These are phyloP conservation scores for Clitopilus passeckerianus DNA, from an alignment of 768 basidiomycete genomes.

Conservation along the genomic window DNA sequence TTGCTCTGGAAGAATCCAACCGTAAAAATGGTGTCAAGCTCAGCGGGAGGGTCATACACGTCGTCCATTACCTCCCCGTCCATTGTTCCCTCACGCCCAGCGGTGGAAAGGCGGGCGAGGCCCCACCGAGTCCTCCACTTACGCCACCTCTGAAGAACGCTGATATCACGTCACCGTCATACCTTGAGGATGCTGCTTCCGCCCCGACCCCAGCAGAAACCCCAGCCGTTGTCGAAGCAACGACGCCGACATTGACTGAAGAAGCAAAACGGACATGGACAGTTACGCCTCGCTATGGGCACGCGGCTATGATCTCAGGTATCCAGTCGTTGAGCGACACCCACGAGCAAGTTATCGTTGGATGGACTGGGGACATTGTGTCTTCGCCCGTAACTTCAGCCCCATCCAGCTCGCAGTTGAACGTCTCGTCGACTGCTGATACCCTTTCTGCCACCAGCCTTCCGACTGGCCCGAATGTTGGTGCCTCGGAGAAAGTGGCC, in stretches of 20 bases:
- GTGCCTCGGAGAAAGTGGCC: conserved; percentile 33
- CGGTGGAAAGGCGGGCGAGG: conserved; percentile 16
- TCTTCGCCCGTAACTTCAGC: conserved; percentile 30
- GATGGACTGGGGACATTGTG: conserved; percentile 89
- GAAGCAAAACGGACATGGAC: conserved; percentile 48
- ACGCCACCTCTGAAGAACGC: conserved; percentile 62
- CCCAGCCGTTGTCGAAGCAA: conserved; percentile 12
- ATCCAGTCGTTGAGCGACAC: conserved; percentile 79
- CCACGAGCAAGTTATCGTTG: conserved; percentile 88
- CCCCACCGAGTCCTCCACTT: conserved; percentile 67
- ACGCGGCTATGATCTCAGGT: conserved; percentile 93
- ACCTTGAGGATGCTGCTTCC: background rate
- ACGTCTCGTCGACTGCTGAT: background rate
- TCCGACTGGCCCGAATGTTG: background rate
- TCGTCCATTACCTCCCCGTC: conserved; percentile 87
- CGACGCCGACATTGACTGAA: background rate
- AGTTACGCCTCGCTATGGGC: conserved; percentile 76
- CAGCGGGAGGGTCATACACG: conserved; percentile 87
- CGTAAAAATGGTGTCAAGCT: conserved; percentile 64
- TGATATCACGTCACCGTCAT: conserved; percentile 13
- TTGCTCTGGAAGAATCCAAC: conserved; percentile 68
- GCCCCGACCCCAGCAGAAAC: conserved; percentile 8
- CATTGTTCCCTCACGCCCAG: conserved; percentile 52
- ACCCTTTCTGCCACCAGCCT: background rate
- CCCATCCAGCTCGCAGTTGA: background rate